Conservation (phyloP, 1,139 yeast genomes). For the Sugiyamaella neomexicana region DNA sequence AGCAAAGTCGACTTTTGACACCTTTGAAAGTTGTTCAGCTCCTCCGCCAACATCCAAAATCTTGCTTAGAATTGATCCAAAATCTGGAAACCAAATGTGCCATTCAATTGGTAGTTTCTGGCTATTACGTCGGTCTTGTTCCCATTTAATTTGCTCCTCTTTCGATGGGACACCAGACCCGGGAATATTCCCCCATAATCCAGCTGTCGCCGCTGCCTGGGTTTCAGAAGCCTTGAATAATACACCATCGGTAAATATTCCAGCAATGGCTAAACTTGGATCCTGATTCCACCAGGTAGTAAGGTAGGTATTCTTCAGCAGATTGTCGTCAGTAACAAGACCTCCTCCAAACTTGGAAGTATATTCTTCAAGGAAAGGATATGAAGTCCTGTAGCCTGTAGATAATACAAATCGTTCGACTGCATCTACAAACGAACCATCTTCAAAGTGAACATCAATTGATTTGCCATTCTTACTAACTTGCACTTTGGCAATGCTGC, state of each 20-base stretch:
- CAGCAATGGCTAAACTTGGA: slow-evolving; percentile 27
- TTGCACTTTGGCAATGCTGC: slow-evolving; percentile 19
- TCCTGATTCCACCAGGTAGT: slow-evolving; percentile 34
- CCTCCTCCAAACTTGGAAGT: slow-evolving; percentile 27
- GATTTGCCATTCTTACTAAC: slow-evolving; percentile 16
- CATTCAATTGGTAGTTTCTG: slow-evolving; percentile 23
- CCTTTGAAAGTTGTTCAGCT: slow-evolving; percentile 9
- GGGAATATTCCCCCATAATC: slow-evolving; percentile 24
- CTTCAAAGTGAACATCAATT: slow-evolving; percentile 23
- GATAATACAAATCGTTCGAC: slow-evolving; percentile 28
- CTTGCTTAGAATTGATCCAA: slow-evolving; percentile 25
- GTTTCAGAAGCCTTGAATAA: slow-evolving; percentile 29
- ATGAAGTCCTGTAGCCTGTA: slow-evolving; percentile 29
- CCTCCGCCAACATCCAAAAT: slow-evolving; percentile 25
- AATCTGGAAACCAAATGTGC: slow-evolving; percentile 31
- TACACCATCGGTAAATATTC: slow-evolving; percentile 29
- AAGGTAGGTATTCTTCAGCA: slow-evolving; percentile 27
- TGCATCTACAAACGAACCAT: slow-evolving; percentile 21
- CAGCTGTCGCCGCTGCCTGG: slow-evolving; percentile 31
- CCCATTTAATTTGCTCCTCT: slow-evolving; percentile 27
- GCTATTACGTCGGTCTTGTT: slow-evolving; percentile 20
- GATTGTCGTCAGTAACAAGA: slow-evolving; percentile 19
- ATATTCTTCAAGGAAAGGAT: slow-evolving; percentile 29
- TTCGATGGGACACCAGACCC: slow-evolving; percentile 24
- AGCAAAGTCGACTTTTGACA: slow-evolving; percentile 4